These are phyloP conservation scores for Leptographium radiaticola DNA, from an alignment of 2,329 filamentous ascomycete species.

Conservation along the genomic window DNA sequence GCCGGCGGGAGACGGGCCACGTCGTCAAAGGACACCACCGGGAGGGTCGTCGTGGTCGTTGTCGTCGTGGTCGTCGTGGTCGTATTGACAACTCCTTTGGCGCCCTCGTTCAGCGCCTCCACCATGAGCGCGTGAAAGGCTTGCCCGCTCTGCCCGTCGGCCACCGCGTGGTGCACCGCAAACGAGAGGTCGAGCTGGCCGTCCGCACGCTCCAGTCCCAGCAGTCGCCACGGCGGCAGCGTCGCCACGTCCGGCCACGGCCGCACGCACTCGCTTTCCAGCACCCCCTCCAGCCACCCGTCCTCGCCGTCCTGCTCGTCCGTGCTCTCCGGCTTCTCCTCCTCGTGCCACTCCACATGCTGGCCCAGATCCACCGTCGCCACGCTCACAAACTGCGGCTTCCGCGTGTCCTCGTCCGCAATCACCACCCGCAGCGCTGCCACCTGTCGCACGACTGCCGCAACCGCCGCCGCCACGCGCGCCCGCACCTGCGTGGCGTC, in stretches of 20 bases:
- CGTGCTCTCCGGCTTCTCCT: background rate
- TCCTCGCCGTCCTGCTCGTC: slow-evolving; percentile 16
- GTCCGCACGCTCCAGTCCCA: slow-evolving; percentile 19
- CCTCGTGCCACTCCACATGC: slow-evolving; percentile 25
- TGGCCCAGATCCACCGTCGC: slow-evolving; percentile 27
- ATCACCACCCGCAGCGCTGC: slow-evolving; percentile 37
- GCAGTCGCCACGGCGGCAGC: slow-evolving; percentile 34
- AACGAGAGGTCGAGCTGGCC: slow-evolving; percentile 29
- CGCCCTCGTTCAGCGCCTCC: slow-evolving; percentile 22
- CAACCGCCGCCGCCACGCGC: slow-evolving; percentile 25
- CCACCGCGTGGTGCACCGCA: slow-evolving; percentile 37
- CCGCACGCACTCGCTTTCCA: slow-evolving; percentile 27
- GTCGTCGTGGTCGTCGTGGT: slow-evolving; percentile 3
- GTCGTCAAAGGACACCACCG: slow-evolving; percentile 19
- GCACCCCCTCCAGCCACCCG: slow-evolving; percentile 16
- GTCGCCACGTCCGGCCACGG: slow-evolving; percentile 26
- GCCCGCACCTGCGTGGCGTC: slow-evolving; percentile 5
- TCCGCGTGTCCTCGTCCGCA: slow-evolving; percentile 26
- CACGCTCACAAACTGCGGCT: slow-evolving; percentile 30
- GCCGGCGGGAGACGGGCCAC: slow-evolving; percentile 22
- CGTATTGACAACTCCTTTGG: background rate
- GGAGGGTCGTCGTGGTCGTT: background rate
- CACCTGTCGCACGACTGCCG: slow-evolving; percentile 27
- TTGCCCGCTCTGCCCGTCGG: slow-evolving; percentile 35
- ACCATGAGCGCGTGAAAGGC: slow-evolving; percentile 36